These are phyloP conservation scores for Pseudogymnoascus sp. DNA, from an alignment of 2,329 filamentous ascomycete species.

Conservation along the genomic window DNA sequence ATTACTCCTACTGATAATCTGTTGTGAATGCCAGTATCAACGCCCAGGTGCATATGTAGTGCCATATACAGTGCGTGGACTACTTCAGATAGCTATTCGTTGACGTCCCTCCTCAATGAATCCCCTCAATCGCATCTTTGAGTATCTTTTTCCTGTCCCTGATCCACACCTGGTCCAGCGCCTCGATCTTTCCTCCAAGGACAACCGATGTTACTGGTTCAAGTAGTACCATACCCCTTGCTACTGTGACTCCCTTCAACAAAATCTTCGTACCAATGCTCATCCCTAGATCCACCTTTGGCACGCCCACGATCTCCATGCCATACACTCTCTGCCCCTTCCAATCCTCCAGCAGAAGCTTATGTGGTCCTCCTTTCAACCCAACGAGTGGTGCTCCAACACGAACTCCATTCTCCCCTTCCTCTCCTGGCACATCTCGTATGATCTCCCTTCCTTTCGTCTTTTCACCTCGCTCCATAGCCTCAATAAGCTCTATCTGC, in stretches of 20 bases:
- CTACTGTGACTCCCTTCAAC: constrained; percentile 59
- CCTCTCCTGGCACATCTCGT: constrained; percentile 54
- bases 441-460: constrained; percentile 76
- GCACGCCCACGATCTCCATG: constrained; percentile 62
- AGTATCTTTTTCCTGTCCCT: constrained; percentile 63
- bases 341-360: constrained; percentile 75
- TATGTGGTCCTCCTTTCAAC: constrained; percentile 52
- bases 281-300: constrained; percentile 57
- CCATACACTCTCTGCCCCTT: constrained; percentile 61
- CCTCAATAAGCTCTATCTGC: constrained; percentile 76
- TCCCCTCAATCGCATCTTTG: constrained; percentile 46
- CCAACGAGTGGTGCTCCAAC: not conserved
- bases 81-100: not conserved
- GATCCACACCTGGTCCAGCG: constrained; percentile 70
- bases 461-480: constrained; percentile 63
- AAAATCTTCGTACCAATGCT: constrained; percentile 78
- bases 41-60: not conserved
- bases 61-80: not conserved
- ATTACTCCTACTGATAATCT: not conserved
- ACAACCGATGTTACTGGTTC: constrained; percentile 61
- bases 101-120: not conserved
- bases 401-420: constrained; percentile 19
- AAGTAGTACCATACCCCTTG: constrained; percentile 71
- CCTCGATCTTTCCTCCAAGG: constrained; percentile 82
- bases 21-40: not conserved